Evolutionary conservation across 305 asterid genomes (phyloP).

Genomic region (Lippia alba): DNA sequence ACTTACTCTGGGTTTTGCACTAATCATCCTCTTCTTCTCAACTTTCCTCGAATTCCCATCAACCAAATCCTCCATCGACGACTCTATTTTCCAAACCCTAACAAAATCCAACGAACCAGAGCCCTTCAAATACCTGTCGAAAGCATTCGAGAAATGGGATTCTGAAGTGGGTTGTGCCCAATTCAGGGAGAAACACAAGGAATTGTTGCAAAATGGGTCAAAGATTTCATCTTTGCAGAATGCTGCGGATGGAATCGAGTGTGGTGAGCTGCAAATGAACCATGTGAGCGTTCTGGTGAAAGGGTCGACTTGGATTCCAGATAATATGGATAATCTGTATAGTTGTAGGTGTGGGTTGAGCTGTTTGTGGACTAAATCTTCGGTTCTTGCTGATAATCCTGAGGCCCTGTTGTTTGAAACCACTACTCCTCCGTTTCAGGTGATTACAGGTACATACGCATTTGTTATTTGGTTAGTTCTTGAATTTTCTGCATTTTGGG

Average conservation of each 20-base stretch:
- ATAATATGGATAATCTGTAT: slow-evolving; percentile 89
- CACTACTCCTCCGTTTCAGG: slow-evolving; percentile 78
- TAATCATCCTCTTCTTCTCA: slow-evolving; percentile 61
- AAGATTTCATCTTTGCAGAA: slow-evolving; percentile 69
- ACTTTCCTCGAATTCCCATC: slow-evolving; percentile 64
- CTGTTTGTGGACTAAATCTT: slow-evolving; percentile 95
- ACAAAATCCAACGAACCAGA: slow-evolving; percentile 51
- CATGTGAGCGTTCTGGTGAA: slow-evolving; percentile 87
- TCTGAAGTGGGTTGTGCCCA: slow-evolving; percentile 79
- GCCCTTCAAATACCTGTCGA: slow-evolving; percentile 63
- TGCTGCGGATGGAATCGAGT: slow-evolving; percentile 63
- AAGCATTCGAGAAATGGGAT: slow-evolving; percentile 78
- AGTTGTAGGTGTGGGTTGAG: slow-evolving; percentile 95
- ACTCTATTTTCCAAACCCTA: slow-evolving; percentile 40
- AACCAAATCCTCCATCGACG: slow-evolving; percentile 44
- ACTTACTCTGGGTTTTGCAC: slow-evolving; percentile 58
- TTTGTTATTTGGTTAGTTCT: slow-evolving; percentile 23
- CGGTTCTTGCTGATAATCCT: slow-evolving; percentile 89
- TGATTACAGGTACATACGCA: slow-evolving; percentile 44
- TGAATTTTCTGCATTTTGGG: slow-evolving; percentile 26
- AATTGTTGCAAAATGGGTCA: slow-evolving; percentile 48
- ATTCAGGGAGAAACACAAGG: slow-evolving; percentile 58
- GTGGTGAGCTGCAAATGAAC: slow-evolving; percentile 72
- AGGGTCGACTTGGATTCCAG: slow-evolving; percentile 99
- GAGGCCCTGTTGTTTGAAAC: slow-evolving; percentile 95